Evolutionary conservation across 2,329 filamentous ascomycete species (phyloP), one percentile per base, ranked within the genome.

Genomic region (Knoxdaviesia capensis): DNA sequence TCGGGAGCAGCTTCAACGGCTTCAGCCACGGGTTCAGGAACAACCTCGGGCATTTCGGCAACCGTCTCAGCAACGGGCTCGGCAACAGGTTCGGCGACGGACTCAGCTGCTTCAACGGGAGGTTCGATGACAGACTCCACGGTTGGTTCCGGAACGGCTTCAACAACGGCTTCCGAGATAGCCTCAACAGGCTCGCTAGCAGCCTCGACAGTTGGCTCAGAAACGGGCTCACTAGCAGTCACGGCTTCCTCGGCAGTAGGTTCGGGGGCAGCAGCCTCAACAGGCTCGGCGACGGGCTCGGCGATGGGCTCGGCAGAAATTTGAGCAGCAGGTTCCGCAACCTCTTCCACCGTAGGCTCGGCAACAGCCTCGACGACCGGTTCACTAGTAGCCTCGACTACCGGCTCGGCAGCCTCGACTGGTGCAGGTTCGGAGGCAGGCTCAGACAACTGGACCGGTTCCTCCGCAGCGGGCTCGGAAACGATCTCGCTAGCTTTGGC

Each of bases 311-410:
- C 39, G 11, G 39, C 31, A 32, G 39, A 42, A 11, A 42, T 36
- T 42, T 42, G 29, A 30, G 41, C 7, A 36, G 37, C 32, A 10
- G 39, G 33, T 10, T 6, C 20, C 32, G 32, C 33, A 34, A 31
- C 28, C 34, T 45, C 40, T 34, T 45, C 37, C 5, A 38, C 38
- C 10, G 38, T 31, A 38, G 31, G 31, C 35, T 42, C 36, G 28
- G 37, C 35, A 31, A 34, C 41, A 34, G 39, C n/a, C n/a, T n/a
- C n/a, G n/a, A 40, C 39, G 34, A 33, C 34, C 34, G n/a, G 39
- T 40, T 40, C 39, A 40, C 39, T 40, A 40, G 39, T 32, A 40
- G 36, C 5, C 7, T 28, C 8, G 8, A 10, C 36, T n/a, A 38
- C 36, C 4, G 36, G 36, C 36, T 29, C 36, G 10, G 20, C 20